These are phyloP conservation scores for Solanum chacoense DNA, from an alignment of 305 asterid genomes.

Conservation along the genomic window DNA sequence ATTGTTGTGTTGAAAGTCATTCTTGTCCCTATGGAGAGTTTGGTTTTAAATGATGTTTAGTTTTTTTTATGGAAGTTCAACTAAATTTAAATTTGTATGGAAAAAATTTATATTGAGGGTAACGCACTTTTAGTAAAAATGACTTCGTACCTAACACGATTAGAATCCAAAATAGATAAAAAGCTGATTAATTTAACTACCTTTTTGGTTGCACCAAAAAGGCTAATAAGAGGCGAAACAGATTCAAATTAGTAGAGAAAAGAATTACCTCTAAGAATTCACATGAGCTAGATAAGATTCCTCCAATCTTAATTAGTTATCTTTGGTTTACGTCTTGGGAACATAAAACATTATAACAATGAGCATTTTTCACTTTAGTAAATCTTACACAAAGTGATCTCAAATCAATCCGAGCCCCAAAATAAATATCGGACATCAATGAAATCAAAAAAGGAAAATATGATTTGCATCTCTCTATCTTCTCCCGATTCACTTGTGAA, in stretches of 20 bases:
- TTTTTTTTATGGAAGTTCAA: not conserved
- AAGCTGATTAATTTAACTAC: not conserved
- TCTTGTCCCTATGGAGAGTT: not conserved
- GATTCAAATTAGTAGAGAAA: not conserved
- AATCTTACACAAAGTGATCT: not conserved
- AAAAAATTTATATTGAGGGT: rapidly evolving
- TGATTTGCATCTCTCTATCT: not conserved
- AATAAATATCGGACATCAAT: not conserved
- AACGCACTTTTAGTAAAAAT: not conserved
- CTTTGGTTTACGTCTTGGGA: not conserved
- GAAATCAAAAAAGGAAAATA: not conserved
- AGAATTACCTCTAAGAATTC: no score
- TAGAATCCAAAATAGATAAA: not conserved
- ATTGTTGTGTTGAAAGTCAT: not conserved
- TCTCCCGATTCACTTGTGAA: not conserved
- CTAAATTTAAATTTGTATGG: rapidly evolving
- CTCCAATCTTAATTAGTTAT: not conserved
- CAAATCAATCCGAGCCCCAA: not conserved
- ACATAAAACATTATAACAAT: not conserved
- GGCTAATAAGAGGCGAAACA: not conserved
- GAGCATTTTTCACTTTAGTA: not conserved
- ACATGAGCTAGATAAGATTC: not conserved
- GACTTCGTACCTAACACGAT: not conserved
- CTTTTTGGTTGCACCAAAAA: not conserved
- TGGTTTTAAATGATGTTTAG: not conserved